Evolutionary conservation across 768 basidiomycete genomes (phyloP).

Genomic region (Pholiota conissans): DNA sequence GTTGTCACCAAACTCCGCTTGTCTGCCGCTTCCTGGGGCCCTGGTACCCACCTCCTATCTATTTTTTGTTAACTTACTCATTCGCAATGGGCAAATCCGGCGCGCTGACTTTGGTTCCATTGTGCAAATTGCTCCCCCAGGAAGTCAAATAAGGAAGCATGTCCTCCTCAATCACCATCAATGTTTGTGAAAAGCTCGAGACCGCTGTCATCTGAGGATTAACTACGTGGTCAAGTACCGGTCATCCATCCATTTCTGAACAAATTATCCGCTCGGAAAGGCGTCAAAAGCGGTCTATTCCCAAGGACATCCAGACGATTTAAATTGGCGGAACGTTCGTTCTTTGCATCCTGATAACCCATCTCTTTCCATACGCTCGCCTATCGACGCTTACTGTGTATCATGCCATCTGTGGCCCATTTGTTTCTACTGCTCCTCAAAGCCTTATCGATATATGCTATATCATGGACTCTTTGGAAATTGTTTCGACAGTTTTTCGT

Average conservation of each 20-base stretch:
- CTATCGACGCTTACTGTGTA: neutral
- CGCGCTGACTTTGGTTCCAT: neutral
- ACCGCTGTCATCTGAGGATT: neutral
- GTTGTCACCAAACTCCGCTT: neutral
- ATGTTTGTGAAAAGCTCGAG: neutral
- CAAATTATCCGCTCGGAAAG: neutral
- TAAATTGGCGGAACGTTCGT: too few species aligned
- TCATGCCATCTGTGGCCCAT: neutral
- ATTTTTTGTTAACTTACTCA: neutral
- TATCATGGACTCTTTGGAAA: constrained; percentile 23
- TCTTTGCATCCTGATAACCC: too few species aligned
- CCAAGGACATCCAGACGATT: neutral
- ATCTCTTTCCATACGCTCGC: neutral
- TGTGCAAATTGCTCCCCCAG: neutral
- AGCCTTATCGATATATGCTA: constrained; percentile 2
- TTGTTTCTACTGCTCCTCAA: constrained; percentile 8
- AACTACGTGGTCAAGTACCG: neutral
- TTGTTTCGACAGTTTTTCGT: constrained; percentile 15
- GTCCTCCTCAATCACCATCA: neutral
- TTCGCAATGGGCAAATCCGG: neutral
- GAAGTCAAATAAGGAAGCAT: neutral
- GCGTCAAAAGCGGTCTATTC: neutral
- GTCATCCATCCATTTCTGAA: neutral
- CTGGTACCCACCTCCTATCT: neutral
- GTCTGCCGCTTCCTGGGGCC: neutral